phyloP scores from a whole-genome alignment of 306 rosid genomes.

The Dryas alaskensis region DNA sequence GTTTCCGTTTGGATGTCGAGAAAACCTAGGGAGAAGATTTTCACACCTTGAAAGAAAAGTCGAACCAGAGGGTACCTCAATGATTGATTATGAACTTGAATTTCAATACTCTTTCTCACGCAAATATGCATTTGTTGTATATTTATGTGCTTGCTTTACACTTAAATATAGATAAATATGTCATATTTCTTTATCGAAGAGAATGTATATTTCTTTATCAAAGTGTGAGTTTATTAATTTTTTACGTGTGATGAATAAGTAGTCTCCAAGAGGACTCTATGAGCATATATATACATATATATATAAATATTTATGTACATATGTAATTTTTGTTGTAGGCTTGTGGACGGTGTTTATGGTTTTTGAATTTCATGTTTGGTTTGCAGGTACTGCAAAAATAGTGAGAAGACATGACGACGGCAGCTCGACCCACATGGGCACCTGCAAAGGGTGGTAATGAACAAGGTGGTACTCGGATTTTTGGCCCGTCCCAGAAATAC shows the following conservation, averaged over 20 bases:
- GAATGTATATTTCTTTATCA: too few species aligned
- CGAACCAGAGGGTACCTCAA: background rate
- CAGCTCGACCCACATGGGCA: conserved; percentile 98
- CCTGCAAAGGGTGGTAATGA: conserved; percentile 98
- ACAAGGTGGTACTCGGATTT: conserved; percentile 94
- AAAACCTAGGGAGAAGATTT: background rate
- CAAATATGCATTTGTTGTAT: background rate
- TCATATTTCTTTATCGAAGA: too few species aligned
- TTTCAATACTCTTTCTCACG: background rate
- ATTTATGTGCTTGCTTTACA: background rate
- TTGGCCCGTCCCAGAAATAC: conserved; percentile 92
- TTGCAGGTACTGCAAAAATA: background rate
- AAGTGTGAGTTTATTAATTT: too few species aligned
- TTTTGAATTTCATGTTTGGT: background rate
- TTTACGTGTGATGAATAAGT: too few species aligned
- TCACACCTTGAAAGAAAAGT: too few species aligned
- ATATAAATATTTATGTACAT: too few species aligned
- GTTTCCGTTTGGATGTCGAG: background rate
- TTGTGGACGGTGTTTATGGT: background rate
- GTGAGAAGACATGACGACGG: conserved; percentile 70
- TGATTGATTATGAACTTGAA: background rate
- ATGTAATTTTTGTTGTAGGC: background rate
- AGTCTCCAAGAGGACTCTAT: background rate
- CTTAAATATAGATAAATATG: too few species aligned
- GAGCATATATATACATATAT: background rate